Evolutionary conservation across 805 yeast genomes (phyloP), one percentile per base, ranked within the genome.

Genomic region (Diddensiella caesifluorescens): DNA sequence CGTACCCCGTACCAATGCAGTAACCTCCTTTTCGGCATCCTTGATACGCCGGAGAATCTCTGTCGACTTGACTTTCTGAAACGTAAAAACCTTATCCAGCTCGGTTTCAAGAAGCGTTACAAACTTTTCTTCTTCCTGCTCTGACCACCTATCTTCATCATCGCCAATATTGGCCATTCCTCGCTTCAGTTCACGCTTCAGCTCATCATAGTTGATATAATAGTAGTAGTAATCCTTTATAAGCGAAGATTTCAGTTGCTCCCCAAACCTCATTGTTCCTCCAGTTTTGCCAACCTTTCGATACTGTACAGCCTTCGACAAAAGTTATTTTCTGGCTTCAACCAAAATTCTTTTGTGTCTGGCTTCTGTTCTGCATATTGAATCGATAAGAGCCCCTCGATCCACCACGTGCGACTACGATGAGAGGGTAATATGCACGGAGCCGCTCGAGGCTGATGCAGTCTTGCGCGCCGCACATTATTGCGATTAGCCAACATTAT

Each of bases 211-310:
- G 39, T 87, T 75, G 53, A 90, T 80, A 62, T 92, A 92, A 66
- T 92, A 92, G 68, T 83, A 87, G 52, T 82, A 77, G 65, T 89
- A 89, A 63, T 87, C 92, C 63, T 85, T 83, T 63, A 89, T 89
- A 49, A 90, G 79, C 41, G 95, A 84, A 52, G 84, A 80, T 61
- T 86, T 80, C 54, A 90, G 74, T 57, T 87, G 95, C 63, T 89
- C 95, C 23, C 98, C 98, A 57, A 92, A 92, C 74, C 89, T 90
- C 97, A 92, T 92, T 5, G 42, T 15, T 34, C 25, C 38, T n/a
- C 16, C 15, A 13, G 15, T 7, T 13, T n/a, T n/a, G n/a, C n/a
- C n/a, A n/a, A n/a, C n/a, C n/a, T n/a, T n/a, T n/a, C n/a, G n/a
- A n/a, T n/a, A n/a, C n/a, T n/a, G n/a, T n/a, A n/a, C n/a, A n/a